Evolutionary conservation across 768 basidiomycete species (phyloP), one percentile per base, ranked within the genome.

Genomic region (Amanita fuliginea): DNA sequence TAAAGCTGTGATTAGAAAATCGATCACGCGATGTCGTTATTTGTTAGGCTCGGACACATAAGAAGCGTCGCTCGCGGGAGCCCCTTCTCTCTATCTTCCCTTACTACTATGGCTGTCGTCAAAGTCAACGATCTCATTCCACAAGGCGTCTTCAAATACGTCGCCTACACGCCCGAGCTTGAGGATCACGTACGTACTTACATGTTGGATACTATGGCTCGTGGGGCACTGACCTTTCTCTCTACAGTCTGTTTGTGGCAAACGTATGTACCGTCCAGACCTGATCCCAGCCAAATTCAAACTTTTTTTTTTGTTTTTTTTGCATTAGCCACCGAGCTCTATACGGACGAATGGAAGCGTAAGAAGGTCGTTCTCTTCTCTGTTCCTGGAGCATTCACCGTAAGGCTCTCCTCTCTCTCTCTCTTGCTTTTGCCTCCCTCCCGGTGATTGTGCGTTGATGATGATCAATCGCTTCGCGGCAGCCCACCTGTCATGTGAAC

Each of bases 321-420:
- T 5, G 11, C 4, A 13, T 26, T 59, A 84, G 83, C 80, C 33
- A 62, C 65, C 40, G 67, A 67, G 35, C 65, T 86, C 54, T 66
- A 64, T 34, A 85, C 77, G 22, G 68, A 79, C 51, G 71, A 75
- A 42, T 88, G 83, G 83, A 82, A 81, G 63, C 81, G 80, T 59
- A 90, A 90, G 71, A 86, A 83, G 62, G 83, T 90, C 46, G 82
- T 89, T 33, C 59, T 89, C 46, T 74, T 90, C 62, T 70, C 83
- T 50, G 84, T 88, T 30, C 87, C 86, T 14, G 87, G 87, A 41
- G 84, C 86, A 13, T 87, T 88, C 69, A 86, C 86, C 13, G 86
- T 86, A 9, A 54, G 52, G 80, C 58, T 33, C 40, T 42, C 28
- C 21, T 32, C 40, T 70, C 74, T 6, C 26, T 6, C 26, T 6